Evolutionary conservation across 768 basidiomycete species (phyloP).

Genomic region (Gelatoporia subvermispora): DNA sequence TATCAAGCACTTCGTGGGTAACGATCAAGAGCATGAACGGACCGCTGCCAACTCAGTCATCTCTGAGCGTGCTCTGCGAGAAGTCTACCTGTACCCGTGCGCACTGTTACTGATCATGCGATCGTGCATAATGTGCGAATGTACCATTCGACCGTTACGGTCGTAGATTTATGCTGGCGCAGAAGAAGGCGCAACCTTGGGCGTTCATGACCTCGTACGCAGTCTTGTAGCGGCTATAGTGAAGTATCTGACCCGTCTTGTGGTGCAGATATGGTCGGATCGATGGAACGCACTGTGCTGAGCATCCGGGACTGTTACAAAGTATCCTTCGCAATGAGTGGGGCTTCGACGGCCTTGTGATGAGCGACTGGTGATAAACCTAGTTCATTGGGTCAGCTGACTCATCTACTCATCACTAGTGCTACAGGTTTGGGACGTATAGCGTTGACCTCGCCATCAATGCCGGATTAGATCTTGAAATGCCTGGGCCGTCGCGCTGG

Average conservation of each 20-base stretch:
- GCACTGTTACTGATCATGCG: constrained; percentile 15
- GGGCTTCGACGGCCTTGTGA: constrained; percentile 42
- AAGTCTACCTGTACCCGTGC: constrained; percentile 69
- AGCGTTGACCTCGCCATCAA: constrained; percentile 37
- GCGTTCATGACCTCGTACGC: constrained; percentile 64
- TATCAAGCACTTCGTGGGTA: constrained; percentile 71
- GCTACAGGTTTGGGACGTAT: constrained; percentile 38
- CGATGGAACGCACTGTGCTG: constrained; percentile 39
- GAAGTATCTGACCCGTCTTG: neutral
- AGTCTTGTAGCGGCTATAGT: too few relatives aligned
- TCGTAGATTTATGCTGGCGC: constrained; percentile 63
- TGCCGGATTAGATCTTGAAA: constrained; percentile 45
- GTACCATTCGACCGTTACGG: neutral
- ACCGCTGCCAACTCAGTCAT: constrained; percentile 60
- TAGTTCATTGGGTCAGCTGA: neutral
- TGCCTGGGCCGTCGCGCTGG: constrained; percentile 41
- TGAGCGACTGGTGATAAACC: constrained; percentile 40
- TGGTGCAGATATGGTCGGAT: constrained; percentile 36
- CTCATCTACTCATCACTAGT: neutral
- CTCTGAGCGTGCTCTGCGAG: constrained; percentile 61
- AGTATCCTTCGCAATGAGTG: constrained; percentile 45
- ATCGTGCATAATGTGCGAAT: neutral
- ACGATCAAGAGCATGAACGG: constrained; percentile 72
- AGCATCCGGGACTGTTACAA: constrained; percentile 36
- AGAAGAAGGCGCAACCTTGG: constrained; percentile 54